Evolutionary conservation across 148 eudicot genomes (phyloP).

Genomic region (Nyssa sinensis): DNA sequence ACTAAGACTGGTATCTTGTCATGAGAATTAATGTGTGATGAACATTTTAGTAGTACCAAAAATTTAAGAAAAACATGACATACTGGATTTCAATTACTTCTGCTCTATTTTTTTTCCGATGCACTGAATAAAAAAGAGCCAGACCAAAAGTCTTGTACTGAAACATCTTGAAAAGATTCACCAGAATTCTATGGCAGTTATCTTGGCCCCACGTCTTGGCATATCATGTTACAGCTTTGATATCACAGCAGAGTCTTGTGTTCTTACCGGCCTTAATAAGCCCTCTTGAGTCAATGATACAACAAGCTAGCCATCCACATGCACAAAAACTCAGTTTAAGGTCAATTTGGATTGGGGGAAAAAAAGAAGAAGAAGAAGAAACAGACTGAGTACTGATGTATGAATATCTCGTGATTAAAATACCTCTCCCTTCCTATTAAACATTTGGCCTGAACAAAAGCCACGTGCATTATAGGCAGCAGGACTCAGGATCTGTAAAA

Average conservation of each 20-base stretch:
- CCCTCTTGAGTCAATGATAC: constrained; percentile 86
- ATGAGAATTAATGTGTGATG: too few relatives aligned
- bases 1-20: too few relatives aligned
- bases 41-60: too few relatives aligned
- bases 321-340: neutral
- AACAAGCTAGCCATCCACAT: constrained; percentile 59
- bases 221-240: constrained; percentile 44
- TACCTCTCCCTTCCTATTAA: constrained; percentile 81
- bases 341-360: neutral
- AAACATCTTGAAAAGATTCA: too few relatives aligned
- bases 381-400: neutral
- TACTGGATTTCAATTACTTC: neutral
- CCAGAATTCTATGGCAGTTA: neutral
- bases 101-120: neutral
- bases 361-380: neutral
- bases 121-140: neutral
- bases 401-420: neutral
- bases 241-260: constrained; percentile 29
- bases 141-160: neutral
- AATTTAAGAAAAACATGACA: too few relatives aligned
- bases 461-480: constrained; percentile 72
- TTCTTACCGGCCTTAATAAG: constrained; percentile 48
- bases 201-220: neutral
- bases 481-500: constrained; percentile 68
- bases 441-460: constrained; percentile 79